Conservation (phyloP, 495 filamentous ascomycete genomes). For the Aspergillus nidulans region DNA sequence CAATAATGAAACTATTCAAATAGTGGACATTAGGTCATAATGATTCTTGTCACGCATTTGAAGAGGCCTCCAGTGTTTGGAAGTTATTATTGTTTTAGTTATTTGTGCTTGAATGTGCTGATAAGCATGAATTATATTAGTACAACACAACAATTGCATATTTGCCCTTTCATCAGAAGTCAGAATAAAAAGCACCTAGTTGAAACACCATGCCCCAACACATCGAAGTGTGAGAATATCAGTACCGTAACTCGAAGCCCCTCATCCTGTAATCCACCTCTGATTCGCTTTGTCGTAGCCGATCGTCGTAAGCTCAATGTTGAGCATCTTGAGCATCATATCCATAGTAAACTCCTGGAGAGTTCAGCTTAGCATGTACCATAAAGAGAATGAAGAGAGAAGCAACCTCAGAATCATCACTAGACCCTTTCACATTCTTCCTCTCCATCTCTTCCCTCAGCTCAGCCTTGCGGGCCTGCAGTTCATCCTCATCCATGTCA, state of each 20-base stretch:
- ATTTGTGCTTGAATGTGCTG: not conserved
- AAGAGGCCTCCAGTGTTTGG: slow-evolving; percentile 15
- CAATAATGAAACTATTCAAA: no score
- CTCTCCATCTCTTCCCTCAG: slow-evolving; percentile 23
- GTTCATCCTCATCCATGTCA: slow-evolving; percentile 26
- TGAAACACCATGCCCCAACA: not conserved
- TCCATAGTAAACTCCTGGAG: slow-evolving; percentile 62
- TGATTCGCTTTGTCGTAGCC: slow-evolving; percentile 55
- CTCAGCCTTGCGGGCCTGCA: slow-evolving; percentile 23
- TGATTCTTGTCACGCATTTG: slow-evolving; percentile 20
- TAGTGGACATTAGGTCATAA: slow-evolving; percentile 28
- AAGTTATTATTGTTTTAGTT: slow-evolving; percentile 24
- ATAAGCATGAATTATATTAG: not conserved
- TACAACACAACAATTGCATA: not conserved
- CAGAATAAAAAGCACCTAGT: not conserved
- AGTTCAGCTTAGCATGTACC: not conserved
- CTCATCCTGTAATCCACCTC: slow-evolving; percentile 46
- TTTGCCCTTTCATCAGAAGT: not conserved
- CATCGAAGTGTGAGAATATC: not conserved
- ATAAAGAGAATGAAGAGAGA: slow-evolving; percentile 13
- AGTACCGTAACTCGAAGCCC: not conserved
- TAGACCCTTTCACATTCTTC: slow-evolving; percentile 27
- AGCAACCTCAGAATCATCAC: slow-evolving; percentile 36
- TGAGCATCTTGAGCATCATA: slow-evolving; percentile 64
- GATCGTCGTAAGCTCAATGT: slow-evolving; percentile 59